Base-by-base conservation (phyloP, 345 rosid species). In the Acer negundo region DNA sequence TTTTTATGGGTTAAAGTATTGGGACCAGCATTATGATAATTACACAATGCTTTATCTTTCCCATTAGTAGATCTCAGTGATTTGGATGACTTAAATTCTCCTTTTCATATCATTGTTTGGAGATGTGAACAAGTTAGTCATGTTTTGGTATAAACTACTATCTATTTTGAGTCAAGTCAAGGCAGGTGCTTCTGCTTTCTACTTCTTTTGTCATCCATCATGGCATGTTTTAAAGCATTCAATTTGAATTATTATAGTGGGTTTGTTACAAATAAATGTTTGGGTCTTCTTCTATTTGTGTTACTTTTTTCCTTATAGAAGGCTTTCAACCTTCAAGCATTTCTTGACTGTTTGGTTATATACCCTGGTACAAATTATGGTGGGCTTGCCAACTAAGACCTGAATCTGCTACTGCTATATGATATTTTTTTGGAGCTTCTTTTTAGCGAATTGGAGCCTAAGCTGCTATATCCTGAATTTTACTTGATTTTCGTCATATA, bases 361-460 rank as follows among this genome's bases (percentile, higher is more conserved):
- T 35, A 35, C 6, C 38, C 38, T 35, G 38, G 38, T 35, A 35
- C 38, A 35, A 35, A 35, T 35, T 35, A 35, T 35, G 38, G 6
- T 35, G 38, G 38, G 62, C 38, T 53, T 20, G 72, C 31, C 10
- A 15, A 20, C 53, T 8, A 51, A 20, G 47, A 53, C 24, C 59
- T 66, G 26, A 66, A 31, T 75, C 62, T 66, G 16, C 55, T 75
- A 53, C 20, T 23, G 23, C 58, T 42, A 22, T 23, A 73, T 42
- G 24, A 61, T 4, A 62, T 13, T 73, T 1, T 8, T 42, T 42
- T 15, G 22, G 51, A 7, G 28, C 11, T 51, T n/a, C 46, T 42
- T 42, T 42, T 9, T 42, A 9, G 1, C 46, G 1, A 42, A 31
- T 64, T 75, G 51, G 15, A 75, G 64, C 51, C 53, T 49, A 7